phyloP scores from a whole-genome alignment of 139 green algal genomes.

The Deuterostichococcus epilithicus region DNA sequence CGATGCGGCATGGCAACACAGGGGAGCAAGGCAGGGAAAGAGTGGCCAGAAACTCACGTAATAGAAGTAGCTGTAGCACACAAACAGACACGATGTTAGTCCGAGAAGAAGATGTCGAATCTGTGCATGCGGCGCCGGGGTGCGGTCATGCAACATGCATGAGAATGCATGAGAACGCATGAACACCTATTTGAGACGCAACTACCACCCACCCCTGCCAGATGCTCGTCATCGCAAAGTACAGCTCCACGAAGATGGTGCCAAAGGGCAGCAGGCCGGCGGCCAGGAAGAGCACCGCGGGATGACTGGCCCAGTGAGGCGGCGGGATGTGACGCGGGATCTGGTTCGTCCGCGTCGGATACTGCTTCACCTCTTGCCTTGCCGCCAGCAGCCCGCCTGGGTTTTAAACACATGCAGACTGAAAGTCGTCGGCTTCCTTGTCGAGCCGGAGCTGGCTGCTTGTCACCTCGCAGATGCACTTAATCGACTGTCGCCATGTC shows the following conservation, averaged over 20 bases:
- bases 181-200: not conserved
- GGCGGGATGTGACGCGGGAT: constrained; percentile 93
- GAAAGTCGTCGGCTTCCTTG: too few species aligned
- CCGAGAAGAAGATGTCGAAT: not conserved
- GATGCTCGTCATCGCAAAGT: constrained; percentile 92
- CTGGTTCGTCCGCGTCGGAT: constrained; percentile 84
- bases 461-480: too few species aligned
- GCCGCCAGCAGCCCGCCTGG: constrained; percentile 47
- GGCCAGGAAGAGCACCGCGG: constrained; percentile 74
- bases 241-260: constrained; percentile 96
- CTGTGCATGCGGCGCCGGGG: too few species aligned
- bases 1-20: not conserved
- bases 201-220: constrained; percentile 56
- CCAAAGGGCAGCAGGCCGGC: constrained; percentile 92
- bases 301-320: constrained; percentile 71
- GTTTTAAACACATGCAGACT: too few species aligned
- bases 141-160: not conserved
- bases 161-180: not conserved
- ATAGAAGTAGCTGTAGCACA: constrained; percentile 82
- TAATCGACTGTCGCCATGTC: too few species aligned
- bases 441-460: too few species aligned
- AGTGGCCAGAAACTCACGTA: constrained; percentile 52
- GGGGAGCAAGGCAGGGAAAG: constrained; percentile 63
- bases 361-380: constrained; percentile 47
- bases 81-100: not conserved